A percentile compares a stretch with the other conserved stretches of the same genome.
Evolutionary conservation across 164 flowering plant species (phyloP).

Genomic region (Platanus orientalis): DNA sequence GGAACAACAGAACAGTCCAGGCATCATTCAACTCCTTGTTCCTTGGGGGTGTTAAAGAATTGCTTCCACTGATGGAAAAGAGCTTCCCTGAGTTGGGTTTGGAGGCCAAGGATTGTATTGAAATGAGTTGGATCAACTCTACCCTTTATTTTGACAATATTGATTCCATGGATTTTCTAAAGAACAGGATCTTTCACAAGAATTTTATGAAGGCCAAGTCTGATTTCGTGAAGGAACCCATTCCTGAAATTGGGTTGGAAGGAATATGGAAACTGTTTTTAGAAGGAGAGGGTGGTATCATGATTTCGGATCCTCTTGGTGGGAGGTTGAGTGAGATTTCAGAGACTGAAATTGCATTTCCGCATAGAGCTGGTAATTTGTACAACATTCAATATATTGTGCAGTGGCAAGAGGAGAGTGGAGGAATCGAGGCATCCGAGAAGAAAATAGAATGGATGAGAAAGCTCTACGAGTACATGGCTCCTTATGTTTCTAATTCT

Average conservation of each 20-base stretch:
- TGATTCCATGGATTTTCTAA: background rate
- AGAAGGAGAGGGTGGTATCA: background rate
- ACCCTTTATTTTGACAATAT: background rate
- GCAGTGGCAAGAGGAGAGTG: slow-evolving; percentile 11
- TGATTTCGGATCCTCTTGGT: slow-evolving; percentile 13
- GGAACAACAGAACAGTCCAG: background rate
- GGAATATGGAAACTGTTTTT: too few species aligned
- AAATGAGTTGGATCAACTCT: slow-evolving; percentile 12
- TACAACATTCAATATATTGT: slow-evolving; percentile 16
- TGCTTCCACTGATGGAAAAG: background rate
- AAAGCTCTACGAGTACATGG: slow-evolving; percentile 20
- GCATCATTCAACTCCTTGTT: slow-evolving; percentile 1
- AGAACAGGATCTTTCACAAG: background rate
- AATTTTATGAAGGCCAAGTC: slow-evolving; percentile 13
- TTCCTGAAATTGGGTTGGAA: too few species aligned
- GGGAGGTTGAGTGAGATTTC: slow-evolving; percentile 24
- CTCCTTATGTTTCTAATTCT: slow-evolving; percentile 13
- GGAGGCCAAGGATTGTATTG: background rate
- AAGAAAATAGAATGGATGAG: slow-evolving; percentile 22
- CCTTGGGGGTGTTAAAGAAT: background rate
- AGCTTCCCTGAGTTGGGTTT: too few species aligned
- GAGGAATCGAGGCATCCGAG: slow-evolving; percentile 4
- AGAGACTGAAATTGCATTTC: slow-evolving; percentile 18
- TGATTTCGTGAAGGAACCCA: too few species aligned
- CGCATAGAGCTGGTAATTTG: too few species aligned